Conservation (phyloP, 176 grass and related monocot species). For the Eleusine coracana region DNA sequence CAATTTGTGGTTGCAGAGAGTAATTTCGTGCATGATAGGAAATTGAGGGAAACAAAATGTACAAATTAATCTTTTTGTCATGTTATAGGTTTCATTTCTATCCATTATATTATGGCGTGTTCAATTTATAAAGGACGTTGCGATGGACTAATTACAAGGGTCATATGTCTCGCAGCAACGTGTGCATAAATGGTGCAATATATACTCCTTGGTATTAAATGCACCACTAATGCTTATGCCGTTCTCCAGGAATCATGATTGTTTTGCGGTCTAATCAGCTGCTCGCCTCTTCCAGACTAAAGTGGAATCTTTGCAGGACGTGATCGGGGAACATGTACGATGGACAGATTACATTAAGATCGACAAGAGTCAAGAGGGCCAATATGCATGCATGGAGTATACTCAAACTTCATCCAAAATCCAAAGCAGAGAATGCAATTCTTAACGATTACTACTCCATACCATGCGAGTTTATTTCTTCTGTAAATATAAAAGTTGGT, state of each 20-base stretch:
- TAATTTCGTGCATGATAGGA: background rate
- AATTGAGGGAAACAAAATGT: background rate
- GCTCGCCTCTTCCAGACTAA: background rate
- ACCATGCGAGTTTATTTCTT: background rate
- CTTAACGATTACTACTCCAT: background rate
- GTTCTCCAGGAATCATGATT: background rate
- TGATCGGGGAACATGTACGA: background rate
- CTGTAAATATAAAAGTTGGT: background rate
- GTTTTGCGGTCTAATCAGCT: slow-evolving; percentile 4
- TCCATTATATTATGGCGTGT: background rate
- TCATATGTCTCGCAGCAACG: background rate
- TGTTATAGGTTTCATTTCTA: background rate
- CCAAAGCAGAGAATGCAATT: background rate
- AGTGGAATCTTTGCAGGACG: background rate
- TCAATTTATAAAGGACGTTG: background rate
- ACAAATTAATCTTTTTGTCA: background rate
- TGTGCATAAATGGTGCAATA: background rate
- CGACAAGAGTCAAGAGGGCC: background rate
- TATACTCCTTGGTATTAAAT: background rate
- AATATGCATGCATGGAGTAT: background rate
- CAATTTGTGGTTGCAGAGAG: background rate
- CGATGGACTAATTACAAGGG: background rate
- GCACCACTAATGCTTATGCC: background rate
- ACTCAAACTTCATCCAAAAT: background rate
- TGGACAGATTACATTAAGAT: background rate